These are phyloP conservation scores for Fusarium euwallaceae DNA, from an alignment of 2,329 filamentous ascomycete genomes.

Conservation along the genomic window DNA sequence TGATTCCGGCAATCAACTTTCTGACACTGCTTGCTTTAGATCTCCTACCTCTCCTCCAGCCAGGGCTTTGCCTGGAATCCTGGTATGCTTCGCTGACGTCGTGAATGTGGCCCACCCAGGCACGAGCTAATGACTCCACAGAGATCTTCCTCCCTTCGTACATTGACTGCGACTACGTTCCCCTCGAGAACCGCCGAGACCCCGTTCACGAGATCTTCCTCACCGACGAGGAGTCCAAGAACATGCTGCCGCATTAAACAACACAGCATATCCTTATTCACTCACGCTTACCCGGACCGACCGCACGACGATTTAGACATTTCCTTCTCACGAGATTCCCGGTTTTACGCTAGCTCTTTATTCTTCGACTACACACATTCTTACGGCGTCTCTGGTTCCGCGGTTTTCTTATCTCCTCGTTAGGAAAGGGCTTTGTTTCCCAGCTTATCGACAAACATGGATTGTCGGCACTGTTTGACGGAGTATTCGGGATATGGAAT, in stretches of 20 bases:
- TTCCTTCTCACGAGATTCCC: slow-evolving; percentile 47
- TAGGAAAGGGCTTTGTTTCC: slow-evolving; percentile 28
- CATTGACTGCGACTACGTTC: slow-evolving; percentile 79
- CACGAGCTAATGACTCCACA: slow-evolving; percentile 49
- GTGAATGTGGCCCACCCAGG: background rate
- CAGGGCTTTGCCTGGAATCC: slow-evolving; percentile 90
- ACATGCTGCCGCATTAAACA: slow-evolving; percentile 74
- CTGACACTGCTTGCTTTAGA: slow-evolving; percentile 61
- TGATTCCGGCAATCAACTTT: background rate
- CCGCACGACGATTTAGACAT: slow-evolving; percentile 43
- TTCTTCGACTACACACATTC: slow-evolving; percentile 17
- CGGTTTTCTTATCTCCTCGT: slow-evolving; percentile 16
- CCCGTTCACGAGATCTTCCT: slow-evolving; percentile 83
- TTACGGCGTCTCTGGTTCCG: slow-evolving; percentile 39
- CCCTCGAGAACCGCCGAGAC: slow-evolving; percentile 81
- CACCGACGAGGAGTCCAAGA: slow-evolving; percentile 80
- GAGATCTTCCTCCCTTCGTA: slow-evolving; percentile 88
- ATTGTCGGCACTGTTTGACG: slow-evolving; percentile 38
- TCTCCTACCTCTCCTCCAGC: slow-evolving; percentile 82
- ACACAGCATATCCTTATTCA: slow-evolving; percentile 7
- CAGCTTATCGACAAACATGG: slow-evolving; percentile 12
- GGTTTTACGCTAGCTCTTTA: slow-evolving; percentile 33
- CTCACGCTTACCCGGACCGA: slow-evolving; percentile 35
- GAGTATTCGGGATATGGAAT: slow-evolving; percentile 41
- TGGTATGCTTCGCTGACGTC: slow-evolving; percentile 58